These are phyloP conservation scores for Circinella umbellata DNA, from an alignment of 371 early-diverging fungal genomes.

Conservation along the genomic window DNA sequence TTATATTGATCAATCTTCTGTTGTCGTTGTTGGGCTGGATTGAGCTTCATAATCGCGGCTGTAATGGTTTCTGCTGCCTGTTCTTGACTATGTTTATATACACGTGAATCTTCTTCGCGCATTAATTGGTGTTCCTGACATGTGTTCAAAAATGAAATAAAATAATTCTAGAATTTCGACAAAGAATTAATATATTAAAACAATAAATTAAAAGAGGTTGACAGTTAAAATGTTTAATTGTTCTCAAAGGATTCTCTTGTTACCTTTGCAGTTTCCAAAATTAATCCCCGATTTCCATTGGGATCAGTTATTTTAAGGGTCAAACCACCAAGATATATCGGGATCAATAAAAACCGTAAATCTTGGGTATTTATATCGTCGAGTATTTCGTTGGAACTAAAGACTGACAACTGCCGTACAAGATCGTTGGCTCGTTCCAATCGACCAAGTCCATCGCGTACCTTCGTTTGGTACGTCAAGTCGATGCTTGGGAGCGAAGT, in stretches of 20 bases:
- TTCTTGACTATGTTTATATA: constrained; percentile 29
- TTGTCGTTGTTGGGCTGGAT: constrained; percentile 55
- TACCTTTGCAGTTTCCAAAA: constrained; percentile 61
- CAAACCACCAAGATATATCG: constrained; percentile 81
- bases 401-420: constrained; percentile 70
- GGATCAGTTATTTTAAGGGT: constrained; percentile 54
- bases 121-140: constrained; percentile 71
- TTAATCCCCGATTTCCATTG: constrained; percentile 42
- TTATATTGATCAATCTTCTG: constrained; percentile 83
- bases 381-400: constrained; percentile 85
- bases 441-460: constrained; percentile 45
- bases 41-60: not conserved
- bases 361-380: constrained; percentile 89
- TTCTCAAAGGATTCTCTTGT: not conserved
- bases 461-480: constrained; percentile 55
- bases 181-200: too few relatives aligned
- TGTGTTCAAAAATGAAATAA: constrained; percentile 39
- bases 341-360: constrained; percentile 74
- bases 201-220: too few relatives aligned
- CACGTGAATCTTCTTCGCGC: constrained; percentile 45
- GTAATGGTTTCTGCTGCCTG: not conserved
- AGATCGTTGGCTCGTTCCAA: constrained; percentile 55
- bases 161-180: not conserved
- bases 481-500: constrained; percentile 49
- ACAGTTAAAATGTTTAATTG: too few relatives aligned